These are phyloP conservation scores for Populus hybrid DNA, from an alignment of 441 rosid genomes.

Conservation along the genomic window DNA sequence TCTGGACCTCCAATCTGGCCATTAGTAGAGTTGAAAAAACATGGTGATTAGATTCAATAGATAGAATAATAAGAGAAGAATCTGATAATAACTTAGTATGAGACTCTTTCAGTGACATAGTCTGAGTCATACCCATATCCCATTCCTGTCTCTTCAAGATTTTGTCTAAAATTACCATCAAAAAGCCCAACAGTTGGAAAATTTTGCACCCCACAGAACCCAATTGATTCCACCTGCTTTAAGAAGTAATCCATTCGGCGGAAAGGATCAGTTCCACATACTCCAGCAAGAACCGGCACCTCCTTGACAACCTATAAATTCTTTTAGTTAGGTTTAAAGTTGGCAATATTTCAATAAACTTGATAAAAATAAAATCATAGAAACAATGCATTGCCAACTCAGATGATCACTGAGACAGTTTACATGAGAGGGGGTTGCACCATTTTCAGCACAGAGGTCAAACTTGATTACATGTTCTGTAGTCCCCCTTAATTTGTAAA, in stretches of 20 bases:
- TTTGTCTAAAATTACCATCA: slow-evolving; percentile 89
- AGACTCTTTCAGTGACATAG: neutral
- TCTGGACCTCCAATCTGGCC: slow-evolving; percentile 78
- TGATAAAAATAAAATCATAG: neutral
- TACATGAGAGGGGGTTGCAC: neutral
- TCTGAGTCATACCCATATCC: slow-evolving; percentile 68
- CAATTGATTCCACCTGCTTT: slow-evolving; percentile 79
- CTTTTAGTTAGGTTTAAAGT: neutral
- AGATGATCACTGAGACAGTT: neutral
- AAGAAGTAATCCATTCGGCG: slow-evolving; percentile 82
- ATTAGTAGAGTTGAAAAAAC: slow-evolving; percentile 10
- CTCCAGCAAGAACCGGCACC: slow-evolving; percentile 94
- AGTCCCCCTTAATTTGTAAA: neutral
- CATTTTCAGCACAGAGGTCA: neutral
- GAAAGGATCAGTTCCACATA: slow-evolving; percentile 94
- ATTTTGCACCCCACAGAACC: slow-evolving; percentile 89
- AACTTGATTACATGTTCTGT: neutral
- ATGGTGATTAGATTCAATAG: neutral
- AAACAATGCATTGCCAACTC: neutral
- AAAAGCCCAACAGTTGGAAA: slow-evolving; percentile 96
- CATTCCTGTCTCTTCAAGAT: slow-evolving; percentile 99
- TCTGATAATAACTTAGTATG: slow-evolving; percentile 7
- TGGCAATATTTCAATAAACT: neutral
- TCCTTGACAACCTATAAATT: slow-evolving; percentile 62
- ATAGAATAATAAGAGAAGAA: neutral